Conservation (phyloP, 768 basidiomycete species). For the Leucogyrophana mollusca region DNA sequence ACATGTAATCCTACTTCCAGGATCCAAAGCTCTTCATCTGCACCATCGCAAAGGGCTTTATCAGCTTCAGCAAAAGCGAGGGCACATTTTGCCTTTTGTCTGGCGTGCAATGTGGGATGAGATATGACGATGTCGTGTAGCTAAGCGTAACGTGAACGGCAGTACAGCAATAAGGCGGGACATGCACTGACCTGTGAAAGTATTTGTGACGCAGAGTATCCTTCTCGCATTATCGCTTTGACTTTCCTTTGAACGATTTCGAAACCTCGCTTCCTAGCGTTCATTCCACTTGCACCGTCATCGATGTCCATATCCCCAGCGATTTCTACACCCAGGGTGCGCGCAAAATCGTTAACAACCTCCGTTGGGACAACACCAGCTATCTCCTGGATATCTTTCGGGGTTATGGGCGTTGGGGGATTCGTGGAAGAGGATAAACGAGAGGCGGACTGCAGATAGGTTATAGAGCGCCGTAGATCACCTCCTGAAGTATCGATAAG, state of each 20-base stretch:
- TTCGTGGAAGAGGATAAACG: conserved; percentile 75
- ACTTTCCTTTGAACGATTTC: conserved; percentile 69
- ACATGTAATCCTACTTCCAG: conserved; percentile 84
- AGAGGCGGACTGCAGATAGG: conserved; percentile 94
- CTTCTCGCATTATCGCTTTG: conserved; percentile 76
- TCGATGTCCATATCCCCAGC: conserved; percentile 55
- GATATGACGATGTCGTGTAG: conserved; percentile 85
- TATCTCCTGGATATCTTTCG: conserved; percentile 89
- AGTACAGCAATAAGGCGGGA: conserved; percentile 12
- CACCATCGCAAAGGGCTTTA: conserved; percentile 93
- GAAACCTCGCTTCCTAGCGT: conserved; percentile 41
- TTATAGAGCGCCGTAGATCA: conserved; percentile 95
- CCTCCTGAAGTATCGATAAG: conserved; percentile 84
- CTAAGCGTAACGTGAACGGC: conserved; percentile 39
- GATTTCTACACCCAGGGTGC: conserved; percentile 70
- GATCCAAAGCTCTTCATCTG: conserved; percentile 95
- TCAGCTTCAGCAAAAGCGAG: conserved; percentile 92
- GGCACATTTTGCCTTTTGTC: conserved; percentile 79
- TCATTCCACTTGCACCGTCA: conserved; percentile 14
- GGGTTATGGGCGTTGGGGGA: conserved; percentile 73
- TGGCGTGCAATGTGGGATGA: conserved; percentile 77
- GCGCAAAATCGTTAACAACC: conserved; percentile 68
- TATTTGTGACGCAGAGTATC: conserved; percentile 90
- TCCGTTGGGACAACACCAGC: conserved; percentile 88
- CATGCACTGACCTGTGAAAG: conserved; percentile 70